These are phyloP conservation scores for Yamadazyma scolyti DNA, from an alignment of 805 yeast genomes.

Conservation along the genomic window DNA sequence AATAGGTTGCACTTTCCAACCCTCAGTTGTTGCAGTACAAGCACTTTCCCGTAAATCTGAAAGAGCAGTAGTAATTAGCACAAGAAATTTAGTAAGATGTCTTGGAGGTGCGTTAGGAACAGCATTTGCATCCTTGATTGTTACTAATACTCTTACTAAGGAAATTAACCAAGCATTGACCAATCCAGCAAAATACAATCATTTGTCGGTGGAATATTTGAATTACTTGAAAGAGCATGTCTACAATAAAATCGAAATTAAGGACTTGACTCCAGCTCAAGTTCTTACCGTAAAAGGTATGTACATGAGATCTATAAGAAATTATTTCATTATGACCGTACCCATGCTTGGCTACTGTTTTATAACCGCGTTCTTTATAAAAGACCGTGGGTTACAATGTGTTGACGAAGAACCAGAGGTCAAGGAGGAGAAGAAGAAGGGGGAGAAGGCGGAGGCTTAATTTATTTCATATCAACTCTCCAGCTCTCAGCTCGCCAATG, in stretches of 20 bases:
- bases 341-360: constrained; percentile 35
- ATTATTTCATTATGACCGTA: constrained; percentile 29
- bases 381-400: constrained; percentile 36
- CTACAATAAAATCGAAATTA: constrained; percentile 23
- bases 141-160: constrained; percentile 20
- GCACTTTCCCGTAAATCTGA: constrained; percentile 35
- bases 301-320: constrained; percentile 24
- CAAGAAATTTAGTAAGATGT: constrained; percentile 30
- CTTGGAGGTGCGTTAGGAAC: constrained; percentile 34
- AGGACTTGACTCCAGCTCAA: constrained; percentile 18
- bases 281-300: constrained; percentile 16
- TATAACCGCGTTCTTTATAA: constrained; percentile 25
- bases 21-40: constrained; percentile 53
- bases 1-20: constrained; percentile 50
- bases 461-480: not conserved
- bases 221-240: constrained; percentile 22
- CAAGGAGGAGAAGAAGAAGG: constrained; percentile 1
- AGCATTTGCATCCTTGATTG: constrained; percentile 25
- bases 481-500: too few relatives aligned
- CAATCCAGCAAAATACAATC: constrained; percentile 3
- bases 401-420: constrained; percentile 22
- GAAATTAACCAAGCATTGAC: constrained; percentile 15
- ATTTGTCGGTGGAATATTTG: constrained; percentile 12
- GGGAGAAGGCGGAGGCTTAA: not conserved
- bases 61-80: constrained; percentile 30